phyloP scores from a whole-genome alignment of 2,329 filamentous ascomycete genomes.

The Pezicula rhizophila region DNA sequence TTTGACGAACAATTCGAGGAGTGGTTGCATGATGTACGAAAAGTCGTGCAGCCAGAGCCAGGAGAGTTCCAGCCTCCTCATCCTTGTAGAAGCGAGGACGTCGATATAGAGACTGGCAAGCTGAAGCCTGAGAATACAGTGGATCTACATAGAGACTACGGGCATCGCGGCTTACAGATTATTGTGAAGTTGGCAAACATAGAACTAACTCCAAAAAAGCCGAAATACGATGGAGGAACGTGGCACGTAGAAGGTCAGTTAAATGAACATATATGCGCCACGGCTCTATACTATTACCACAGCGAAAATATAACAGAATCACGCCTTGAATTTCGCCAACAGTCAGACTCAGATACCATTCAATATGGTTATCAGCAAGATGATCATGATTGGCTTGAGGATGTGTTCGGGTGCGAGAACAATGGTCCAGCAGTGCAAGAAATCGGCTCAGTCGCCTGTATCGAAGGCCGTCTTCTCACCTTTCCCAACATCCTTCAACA shows the following conservation, averaged over 20 bases:
- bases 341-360: background rate
- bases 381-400: slow-evolving; percentile 10
- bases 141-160: slow-evolving; percentile 8
- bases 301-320: slow-evolving; percentile 40
- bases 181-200: slow-evolving; percentile 58
- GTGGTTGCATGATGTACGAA: slow-evolving; percentile 3
- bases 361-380: slow-evolving; percentile 7
- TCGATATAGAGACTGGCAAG: background rate
- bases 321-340: slow-evolving; percentile 36
- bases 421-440: slow-evolving; percentile 27
- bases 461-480: slow-evolving; percentile 34
- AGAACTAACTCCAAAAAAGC: slow-evolving; percentile 50
- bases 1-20: background rate
- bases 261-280: slow-evolving; percentile 50
- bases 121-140: background rate
- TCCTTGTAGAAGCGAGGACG: background rate
- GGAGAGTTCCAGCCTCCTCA: slow-evolving; percentile 3
- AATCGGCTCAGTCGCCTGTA: slow-evolving; percentile 31
- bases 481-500: slow-evolving; percentile 45
- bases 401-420: slow-evolving; percentile 11
- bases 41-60: slow-evolving; percentile 7
- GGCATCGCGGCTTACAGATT: slow-evolving; percentile 44
- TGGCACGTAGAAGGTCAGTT: slow-evolving; percentile 38
- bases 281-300: slow-evolving; percentile 45
- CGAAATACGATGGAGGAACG: slow-evolving; percentile 37